A percentile compares a stretch with the other conserved stretches of the same genome.
Evolutionary conservation across 192 early-diverging fungal species (phyloP).

Genomic region (Coemansia sp.): DNA sequence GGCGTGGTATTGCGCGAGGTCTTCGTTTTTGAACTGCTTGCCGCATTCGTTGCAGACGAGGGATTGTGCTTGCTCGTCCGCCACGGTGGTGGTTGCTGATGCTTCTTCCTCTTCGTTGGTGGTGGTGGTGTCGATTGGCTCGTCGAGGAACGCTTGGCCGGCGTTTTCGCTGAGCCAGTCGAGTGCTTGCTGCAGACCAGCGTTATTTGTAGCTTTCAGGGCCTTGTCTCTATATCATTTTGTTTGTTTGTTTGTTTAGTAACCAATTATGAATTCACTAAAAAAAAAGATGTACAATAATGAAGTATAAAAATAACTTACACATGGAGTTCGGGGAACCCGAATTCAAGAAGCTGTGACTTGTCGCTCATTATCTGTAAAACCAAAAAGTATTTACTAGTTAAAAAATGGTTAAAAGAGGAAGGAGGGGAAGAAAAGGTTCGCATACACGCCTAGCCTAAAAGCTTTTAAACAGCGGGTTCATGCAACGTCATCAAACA

Average conservation of each 20-base stretch:
- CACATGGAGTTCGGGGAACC: constrained; percentile 33
- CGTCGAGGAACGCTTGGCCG: constrained; percentile 25
- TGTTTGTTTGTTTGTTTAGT: too few relatives aligned
- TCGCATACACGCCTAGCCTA: too few relatives aligned
- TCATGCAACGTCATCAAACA: too few relatives aligned
- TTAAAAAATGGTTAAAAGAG: too few relatives aligned
- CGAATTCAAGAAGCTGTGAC: constrained; percentile 43
- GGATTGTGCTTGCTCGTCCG: constrained; percentile 31
- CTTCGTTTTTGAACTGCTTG: constrained; percentile 58
- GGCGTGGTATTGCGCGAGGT: constrained; percentile 63
- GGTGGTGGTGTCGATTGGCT: neutral
- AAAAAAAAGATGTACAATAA: neutral
- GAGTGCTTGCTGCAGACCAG: constrained; percentile 42
- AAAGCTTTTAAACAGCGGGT: too few relatives aligned
- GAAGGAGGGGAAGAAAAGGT: too few relatives aligned
- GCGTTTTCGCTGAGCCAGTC: constrained; percentile 50
- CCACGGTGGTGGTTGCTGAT: neutral
- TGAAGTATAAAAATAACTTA: constrained; percentile 16
- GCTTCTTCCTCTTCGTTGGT: neutral
- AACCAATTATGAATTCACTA: neutral
- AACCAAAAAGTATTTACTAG: too few relatives aligned
- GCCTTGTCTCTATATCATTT: constrained; percentile 27
- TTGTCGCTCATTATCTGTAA: constrained; percentile 28
- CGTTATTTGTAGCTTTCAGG: constrained; percentile 36
- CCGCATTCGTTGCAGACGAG: constrained; percentile 67